These are phyloP conservation scores for Fusarium dimerum DNA, from an alignment of 2,329 filamentous ascomycete species.

Conservation along the genomic window DNA sequence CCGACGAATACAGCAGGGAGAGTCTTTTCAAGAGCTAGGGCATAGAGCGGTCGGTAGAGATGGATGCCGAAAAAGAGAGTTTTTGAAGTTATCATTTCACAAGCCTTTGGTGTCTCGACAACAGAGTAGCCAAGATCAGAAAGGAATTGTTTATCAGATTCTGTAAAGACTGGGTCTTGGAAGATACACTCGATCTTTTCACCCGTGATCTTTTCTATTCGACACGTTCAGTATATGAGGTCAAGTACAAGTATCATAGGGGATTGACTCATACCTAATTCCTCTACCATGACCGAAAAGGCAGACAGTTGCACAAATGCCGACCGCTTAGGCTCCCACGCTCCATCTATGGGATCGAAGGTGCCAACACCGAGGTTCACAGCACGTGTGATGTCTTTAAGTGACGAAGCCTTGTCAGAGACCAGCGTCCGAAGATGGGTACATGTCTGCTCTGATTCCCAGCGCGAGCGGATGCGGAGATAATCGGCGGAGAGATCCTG, in stretches of 20 bases:
- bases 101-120: constrained; percentile 54
- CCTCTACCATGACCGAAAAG: constrained; percentile 49
- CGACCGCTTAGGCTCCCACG: constrained; percentile 45
- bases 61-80: constrained; percentile 65
- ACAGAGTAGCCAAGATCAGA: constrained; percentile 54
- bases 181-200: constrained; percentile 47
- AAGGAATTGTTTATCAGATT: constrained; percentile 53
- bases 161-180: constrained; percentile 56
- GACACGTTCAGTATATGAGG: not conserved
- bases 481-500: constrained; percentile 35
- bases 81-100: constrained; percentile 46
- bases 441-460: constrained; percentile 30
- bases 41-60: constrained; percentile 56
- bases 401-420: constrained; percentile 16
- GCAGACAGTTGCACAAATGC: constrained; percentile 56
- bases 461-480: constrained; percentile 26
- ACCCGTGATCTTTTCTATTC: constrained; percentile 17
- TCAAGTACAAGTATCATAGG: not conserved
- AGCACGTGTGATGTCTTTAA: constrained; percentile 33
- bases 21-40: constrained; percentile 45
- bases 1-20: constrained; percentile 60
- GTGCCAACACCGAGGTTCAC: constrained; percentile 58
- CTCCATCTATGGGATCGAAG: constrained; percentile 52
- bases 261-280: constrained; percentile 39
- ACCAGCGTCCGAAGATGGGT: constrained; percentile 38